Base-by-base conservation (phyloP, 805 yeast species). In the Teunomyces aglyptinius region DNA sequence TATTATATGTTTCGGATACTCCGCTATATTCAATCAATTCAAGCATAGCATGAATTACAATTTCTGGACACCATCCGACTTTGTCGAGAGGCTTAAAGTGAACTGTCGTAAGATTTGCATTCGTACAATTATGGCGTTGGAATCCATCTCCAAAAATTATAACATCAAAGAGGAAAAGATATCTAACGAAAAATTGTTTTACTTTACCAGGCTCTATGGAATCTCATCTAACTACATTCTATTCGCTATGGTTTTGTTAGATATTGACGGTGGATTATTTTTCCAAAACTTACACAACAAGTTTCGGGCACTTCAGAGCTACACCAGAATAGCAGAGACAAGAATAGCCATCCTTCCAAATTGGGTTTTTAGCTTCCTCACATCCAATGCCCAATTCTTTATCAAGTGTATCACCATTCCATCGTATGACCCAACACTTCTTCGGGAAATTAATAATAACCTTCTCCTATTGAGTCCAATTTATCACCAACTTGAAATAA, bases 1-100 rank as follows among this genome's bases (percentile, higher is more conserved):
- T 13, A 48, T 49, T 34, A 36, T 58, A 4, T 52, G 53, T 36
- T 40, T 60, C 16, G 64, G 64, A 10, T 52, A 49, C 33, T 43
- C 50, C 3, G 42, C 54, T 2, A 40, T 57, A 3, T 22, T 45
- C 12, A 59, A 48, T 40, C 47, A 44, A 20, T 45, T 57, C 33
- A 51, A 48, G 16, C 33, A 44, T 10, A 19, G 5, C 13, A 31
- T 12, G 6, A 16, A 27, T 18, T 40, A 40, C 11, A 16, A 36
- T 31, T 11, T 26, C 10, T n/a, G 13, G 5, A 18, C 11, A 10
- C 13, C 40, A 6, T 4, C 24, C 3, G 28, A 19, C 8, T 36
- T 36, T 11, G 10, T 36, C 26, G 12, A 36, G n/a, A 36, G n/a
- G 12, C 28, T 36, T 19, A 22, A 22, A 13, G 15, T 15, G 5